Conservation (phyloP, 805 yeast species). For the Candida endomychidarum region DNA sequence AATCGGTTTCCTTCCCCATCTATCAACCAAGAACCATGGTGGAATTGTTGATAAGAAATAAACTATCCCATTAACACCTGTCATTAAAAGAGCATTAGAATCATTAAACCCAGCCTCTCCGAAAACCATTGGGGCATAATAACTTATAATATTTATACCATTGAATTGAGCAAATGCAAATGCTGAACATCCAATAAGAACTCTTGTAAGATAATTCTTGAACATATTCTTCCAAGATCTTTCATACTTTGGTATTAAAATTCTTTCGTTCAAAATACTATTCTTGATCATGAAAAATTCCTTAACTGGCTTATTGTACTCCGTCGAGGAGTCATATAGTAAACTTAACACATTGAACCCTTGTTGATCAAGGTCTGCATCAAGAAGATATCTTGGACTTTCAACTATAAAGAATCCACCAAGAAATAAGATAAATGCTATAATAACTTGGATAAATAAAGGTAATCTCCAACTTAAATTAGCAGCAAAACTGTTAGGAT, state of each 20-base stretch:
- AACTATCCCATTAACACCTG: slow-evolving; percentile 42
- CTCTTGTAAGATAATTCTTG: slow-evolving; percentile 33
- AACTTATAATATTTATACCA: slow-evolving; percentile 59
- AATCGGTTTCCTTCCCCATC: slow-evolving; percentile 47
- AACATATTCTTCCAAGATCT: slow-evolving; percentile 45
- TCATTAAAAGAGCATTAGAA: slow-evolving; percentile 43
- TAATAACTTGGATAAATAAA: slow-evolving; percentile 67
- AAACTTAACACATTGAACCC: slow-evolving; percentile 40
- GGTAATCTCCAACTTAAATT: slow-evolving; percentile 75
- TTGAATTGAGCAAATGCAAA: slow-evolving; percentile 47
- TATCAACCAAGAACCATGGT: slow-evolving; percentile 47
- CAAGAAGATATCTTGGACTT: slow-evolving; percentile 87
- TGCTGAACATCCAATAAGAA: slow-evolving; percentile 42
- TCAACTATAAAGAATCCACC: slow-evolving; percentile 85
- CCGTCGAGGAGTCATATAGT: slow-evolving; percentile 29
- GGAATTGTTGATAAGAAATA: slow-evolving; percentile 42
- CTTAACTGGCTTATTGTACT: slow-evolving; percentile 31
- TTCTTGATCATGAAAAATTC: slow-evolving; percentile 51
- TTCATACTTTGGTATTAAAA: slow-evolving; percentile 36
- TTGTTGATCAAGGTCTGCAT: slow-evolving; percentile 68
- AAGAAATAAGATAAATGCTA: slow-evolving; percentile 63
- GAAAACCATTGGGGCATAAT: slow-evolving; percentile 58
- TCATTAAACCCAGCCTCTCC: slow-evolving; percentile 46
- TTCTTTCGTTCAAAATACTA: slow-evolving; percentile 40
- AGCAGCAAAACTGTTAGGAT: slow-evolving; percentile 38